phyloP scores from a whole-genome alignment of 495 filamentous ascomycete genomes.

The Neurospora sp. region DNA sequence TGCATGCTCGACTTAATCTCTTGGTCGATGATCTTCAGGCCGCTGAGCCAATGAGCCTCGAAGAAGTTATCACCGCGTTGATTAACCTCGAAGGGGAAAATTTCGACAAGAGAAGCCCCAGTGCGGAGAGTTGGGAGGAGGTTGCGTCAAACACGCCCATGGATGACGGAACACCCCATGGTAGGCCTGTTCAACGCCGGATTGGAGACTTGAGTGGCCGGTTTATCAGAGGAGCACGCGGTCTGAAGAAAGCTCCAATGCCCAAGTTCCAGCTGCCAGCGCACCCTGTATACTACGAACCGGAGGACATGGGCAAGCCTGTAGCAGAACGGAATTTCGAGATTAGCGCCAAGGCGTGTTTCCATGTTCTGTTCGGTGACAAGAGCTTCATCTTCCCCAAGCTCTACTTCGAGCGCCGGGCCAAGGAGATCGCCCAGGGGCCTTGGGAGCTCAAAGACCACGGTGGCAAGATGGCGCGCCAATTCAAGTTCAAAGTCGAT shows the following conservation, averaged over 20 bases:
- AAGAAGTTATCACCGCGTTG: conserved; percentile 37
- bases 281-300: conserved; percentile 72
- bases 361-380: conserved; percentile 93
- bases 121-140: conserved; percentile 91
- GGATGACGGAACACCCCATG: conserved; percentile 41
- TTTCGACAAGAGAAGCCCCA: conserved; percentile 51
- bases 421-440: conserved; percentile 70
- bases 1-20: conserved; percentile 76
- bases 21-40: conserved; percentile 65
- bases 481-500: conserved; percentile 72
- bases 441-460: conserved; percentile 68
- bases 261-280: conserved; percentile 78
- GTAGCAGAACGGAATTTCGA: conserved; percentile 71
- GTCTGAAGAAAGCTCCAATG: conserved; percentile 39
- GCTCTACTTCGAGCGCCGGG: conserved; percentile 76
- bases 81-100: conserved; percentile 52
- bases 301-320: conserved; percentile 61
- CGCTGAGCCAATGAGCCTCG: conserved; percentile 47
- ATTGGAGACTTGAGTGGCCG: conserved; percentile 39
- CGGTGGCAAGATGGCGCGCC: conserved; percentile 52
- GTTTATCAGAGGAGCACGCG: conserved; percentile 35
- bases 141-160: conserved; percentile 54
- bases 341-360: conserved; percentile 83
- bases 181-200: conserved; percentile 30
- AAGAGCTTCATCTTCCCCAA: conserved; percentile 89